phyloP scores from a whole-genome alignment of 2,329 filamentous ascomycete species.

The Hypoxylon sp. region DNA sequence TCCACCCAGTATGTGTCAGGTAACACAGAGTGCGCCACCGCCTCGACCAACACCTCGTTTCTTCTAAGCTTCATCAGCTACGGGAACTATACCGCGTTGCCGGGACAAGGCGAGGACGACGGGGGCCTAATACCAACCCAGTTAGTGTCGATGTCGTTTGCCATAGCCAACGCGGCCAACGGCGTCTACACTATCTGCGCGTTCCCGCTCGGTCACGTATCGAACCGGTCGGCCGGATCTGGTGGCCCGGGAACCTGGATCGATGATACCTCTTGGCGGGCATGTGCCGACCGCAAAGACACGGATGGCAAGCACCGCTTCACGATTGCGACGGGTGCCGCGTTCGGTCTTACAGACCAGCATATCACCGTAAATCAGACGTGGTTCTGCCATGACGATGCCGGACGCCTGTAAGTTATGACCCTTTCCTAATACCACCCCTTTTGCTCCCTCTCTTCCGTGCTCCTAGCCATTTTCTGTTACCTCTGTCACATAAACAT shows the following conservation, averaged over 20 bases:
- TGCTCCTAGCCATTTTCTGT: neutral
- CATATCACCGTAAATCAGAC: conserved; percentile 45
- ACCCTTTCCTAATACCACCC: neutral
- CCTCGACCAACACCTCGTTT: conserved; percentile 21
- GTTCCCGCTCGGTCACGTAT: conserved; percentile 42
- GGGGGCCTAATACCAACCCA: conserved; percentile 29
- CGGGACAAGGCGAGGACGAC: conserved; percentile 37
- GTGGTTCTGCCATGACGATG: conserved; percentile 49
- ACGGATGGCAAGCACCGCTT: conserved; percentile 47
- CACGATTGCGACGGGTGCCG: conserved; percentile 47
- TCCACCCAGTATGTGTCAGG: conserved; percentile 20
- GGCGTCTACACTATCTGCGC: conserved; percentile 44
- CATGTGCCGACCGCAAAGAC: conserved; percentile 48
- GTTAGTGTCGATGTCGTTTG: conserved; percentile 46
- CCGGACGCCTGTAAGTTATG: conserved; percentile 42
- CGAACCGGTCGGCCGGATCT: conserved; percentile 8
- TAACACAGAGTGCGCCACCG: conserved; percentile 32
- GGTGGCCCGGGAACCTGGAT: conserved; percentile 25
- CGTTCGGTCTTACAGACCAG: conserved; percentile 31
- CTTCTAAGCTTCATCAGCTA: conserved; percentile 37
- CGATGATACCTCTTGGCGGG: conserved; percentile 43
- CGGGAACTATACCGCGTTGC: conserved; percentile 46
- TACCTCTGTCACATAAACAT: neutral
- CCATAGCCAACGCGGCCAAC: conserved; percentile 43
- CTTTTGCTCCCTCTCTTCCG: neutral